Evolutionary conservation across 2,329 filamentous ascomycete genomes (phyloP), one percentile per base, ranked within the genome.

Genomic region (Corynespora cassiicola): DNA sequence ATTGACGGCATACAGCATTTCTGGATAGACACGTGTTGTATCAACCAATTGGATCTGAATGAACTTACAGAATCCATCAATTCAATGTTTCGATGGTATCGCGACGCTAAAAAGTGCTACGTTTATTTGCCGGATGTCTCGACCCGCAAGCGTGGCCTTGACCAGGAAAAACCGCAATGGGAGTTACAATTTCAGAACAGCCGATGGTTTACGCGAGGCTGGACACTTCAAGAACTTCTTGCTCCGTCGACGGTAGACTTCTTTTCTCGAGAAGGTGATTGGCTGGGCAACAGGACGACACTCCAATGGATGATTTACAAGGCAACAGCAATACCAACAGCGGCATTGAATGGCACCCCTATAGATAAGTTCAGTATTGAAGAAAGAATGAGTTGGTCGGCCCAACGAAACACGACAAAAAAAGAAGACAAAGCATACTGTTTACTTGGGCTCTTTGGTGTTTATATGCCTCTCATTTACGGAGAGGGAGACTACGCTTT

Each of bases 371-470:
- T 40, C 9, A 51, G 40, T 24, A 31, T 58, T 21, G 39, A 52
- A 6, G 43, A 58, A 20, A 42, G 53, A 37, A 45, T 59, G 37
- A 50, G 40, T n/a, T 65, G 59, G 61, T 47, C 47, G 9, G 47
- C 45, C 4, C 30, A 18, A 11, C 52, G 61, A n/a, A 36, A 32
- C 19, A 61, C 57, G 7, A 55, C 45, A 19, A 2, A 37, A 8
- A 40, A 51, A 11, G 56, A 61, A 31, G 57, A 61, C 24, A 45
- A 31, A 25, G 49, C 46, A 4, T 60, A 58, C 21, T 60, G 47
- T 27, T 37, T 61, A 23, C 42, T 55, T 11, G 58, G 58, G 0
- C 42, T 60, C 8, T 60, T 60, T 27, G 53, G 42, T 17, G 50
- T 58, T 8, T 45, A 42, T 20, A 23, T 56, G 36, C 29, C 41